Conservation (phyloP, 768 basidiomycete genomes). For the Pleurotus ostreatus region DNA sequence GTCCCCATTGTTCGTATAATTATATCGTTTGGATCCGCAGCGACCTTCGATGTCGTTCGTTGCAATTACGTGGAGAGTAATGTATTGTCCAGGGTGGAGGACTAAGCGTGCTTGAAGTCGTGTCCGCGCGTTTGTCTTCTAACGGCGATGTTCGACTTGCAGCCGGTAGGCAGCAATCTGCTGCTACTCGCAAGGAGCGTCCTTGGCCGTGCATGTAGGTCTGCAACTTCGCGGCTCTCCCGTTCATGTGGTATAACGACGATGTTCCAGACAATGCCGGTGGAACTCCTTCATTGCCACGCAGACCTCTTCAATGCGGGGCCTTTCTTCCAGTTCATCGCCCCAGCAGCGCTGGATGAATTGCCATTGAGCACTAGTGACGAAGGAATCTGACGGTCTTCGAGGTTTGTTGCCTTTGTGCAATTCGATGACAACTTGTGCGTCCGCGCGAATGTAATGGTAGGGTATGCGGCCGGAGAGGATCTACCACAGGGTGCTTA, state of each 20-base stretch:
- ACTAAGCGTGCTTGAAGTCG: too few relatives aligned
- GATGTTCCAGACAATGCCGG: slow-evolving; percentile 18
- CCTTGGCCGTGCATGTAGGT: too few relatives aligned
- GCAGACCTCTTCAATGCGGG: slow-evolving; percentile 22
- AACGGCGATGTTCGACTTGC: too few relatives aligned
- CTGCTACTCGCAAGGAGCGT: too few relatives aligned
- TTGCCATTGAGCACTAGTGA: slow-evolving; percentile 35
- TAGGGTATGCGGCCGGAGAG: slow-evolving; percentile 39
- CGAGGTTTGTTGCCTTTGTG: slow-evolving; percentile 36
- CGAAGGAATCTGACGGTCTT: slow-evolving; percentile 31
- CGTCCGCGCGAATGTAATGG: slow-evolving; percentile 33
- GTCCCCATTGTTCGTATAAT: slow-evolving; percentile 6
- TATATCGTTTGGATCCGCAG: background rate
- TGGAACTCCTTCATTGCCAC: slow-evolving; percentile 15
- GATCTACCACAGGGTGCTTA: slow-evolving; percentile 19
- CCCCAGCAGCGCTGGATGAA: slow-evolving; percentile 40
- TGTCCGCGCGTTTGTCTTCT: too few relatives aligned
- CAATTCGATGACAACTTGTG: slow-evolving; percentile 38
- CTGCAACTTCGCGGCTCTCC: too few relatives aligned
- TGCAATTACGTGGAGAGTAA: too few relatives aligned
- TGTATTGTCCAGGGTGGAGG: too few relatives aligned
- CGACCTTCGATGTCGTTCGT: too few relatives aligned
- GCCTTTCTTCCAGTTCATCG: slow-evolving; percentile 25
- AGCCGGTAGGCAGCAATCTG: too few relatives aligned
- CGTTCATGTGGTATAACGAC: slow-evolving; percentile 14